Conservation (phyloP, 2,329 filamentous ascomycete genomes). For the Intubia oerlemansii region DNA sequence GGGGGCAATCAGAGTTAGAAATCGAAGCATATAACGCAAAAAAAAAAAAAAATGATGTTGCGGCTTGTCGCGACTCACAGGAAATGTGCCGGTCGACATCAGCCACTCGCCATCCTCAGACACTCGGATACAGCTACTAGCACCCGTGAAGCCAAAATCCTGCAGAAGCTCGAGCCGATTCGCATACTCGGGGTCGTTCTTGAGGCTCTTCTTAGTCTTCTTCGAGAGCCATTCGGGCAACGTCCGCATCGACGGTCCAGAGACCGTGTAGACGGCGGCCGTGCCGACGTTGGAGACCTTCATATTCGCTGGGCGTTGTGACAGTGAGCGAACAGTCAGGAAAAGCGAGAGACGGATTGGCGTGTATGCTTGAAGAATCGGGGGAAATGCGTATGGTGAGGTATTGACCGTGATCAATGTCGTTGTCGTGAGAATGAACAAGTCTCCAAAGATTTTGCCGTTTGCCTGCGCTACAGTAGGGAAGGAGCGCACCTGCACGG, state of each 20-base stretch:
- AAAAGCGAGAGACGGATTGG: no score
- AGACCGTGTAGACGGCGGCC: slow-evolving; percentile 52
- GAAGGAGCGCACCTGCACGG: no score
- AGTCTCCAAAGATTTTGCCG: no score
- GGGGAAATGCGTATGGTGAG: no score
- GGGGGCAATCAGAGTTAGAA: no score
- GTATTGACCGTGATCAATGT: no score
- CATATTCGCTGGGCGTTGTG: slow-evolving; percentile 8
- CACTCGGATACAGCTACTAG: slow-evolving; percentile 70
- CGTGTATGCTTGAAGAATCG: no score
- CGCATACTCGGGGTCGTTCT: slow-evolving; percentile 80
- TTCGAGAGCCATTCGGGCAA: slow-evolving; percentile 90
- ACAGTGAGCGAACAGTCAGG: no score
- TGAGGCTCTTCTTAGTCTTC: slow-evolving; percentile 73
- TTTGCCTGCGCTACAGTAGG: no score
- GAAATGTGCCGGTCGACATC: slow-evolving; percentile 72
- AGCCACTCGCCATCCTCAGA: slow-evolving; percentile 96
- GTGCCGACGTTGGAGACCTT: slow-evolving; percentile 9
- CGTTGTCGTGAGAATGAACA: no score
- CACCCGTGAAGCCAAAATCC: slow-evolving; percentile 78
- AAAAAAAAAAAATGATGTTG: no score
- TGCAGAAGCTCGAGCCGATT: slow-evolving; percentile 88
- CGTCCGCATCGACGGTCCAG: slow-evolving; percentile 68
- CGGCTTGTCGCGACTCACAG: slow-evolving; percentile 17
- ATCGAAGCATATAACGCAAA: background rate